Evolutionary conservation across 495 filamentous ascomycete species (phyloP).

Genomic region (Tuber melanosporum): DNA sequence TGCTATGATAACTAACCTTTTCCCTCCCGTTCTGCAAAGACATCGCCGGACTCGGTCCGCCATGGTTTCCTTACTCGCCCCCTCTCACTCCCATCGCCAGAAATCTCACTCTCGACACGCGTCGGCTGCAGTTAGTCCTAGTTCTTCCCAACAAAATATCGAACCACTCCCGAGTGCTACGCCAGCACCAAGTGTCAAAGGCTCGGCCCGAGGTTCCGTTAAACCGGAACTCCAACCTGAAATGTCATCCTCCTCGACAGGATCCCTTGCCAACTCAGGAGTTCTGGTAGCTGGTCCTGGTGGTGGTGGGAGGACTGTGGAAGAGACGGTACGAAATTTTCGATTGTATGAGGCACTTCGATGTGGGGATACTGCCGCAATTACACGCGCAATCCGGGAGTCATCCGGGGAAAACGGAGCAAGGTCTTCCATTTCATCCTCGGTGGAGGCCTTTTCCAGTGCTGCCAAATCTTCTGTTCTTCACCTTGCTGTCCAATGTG

Average conservation of each 20-base stretch:
- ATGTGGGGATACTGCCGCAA: conserved; percentile 81
- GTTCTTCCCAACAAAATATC: conserved; percentile 32
- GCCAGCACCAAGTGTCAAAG: conserved; percentile 9
- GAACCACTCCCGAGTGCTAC: conserved; percentile 11
- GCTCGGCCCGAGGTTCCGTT: conserved; percentile 14
- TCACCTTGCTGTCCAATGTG: conserved; percentile 94
- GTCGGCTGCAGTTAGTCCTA: conserved; percentile 25
- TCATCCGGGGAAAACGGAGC: conserved; percentile 47
- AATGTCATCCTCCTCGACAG: conserved; percentile 15
- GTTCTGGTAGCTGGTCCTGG: conserved; percentile 23
- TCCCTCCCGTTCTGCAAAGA: conserved; percentile 13
- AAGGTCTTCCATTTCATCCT: conserved; percentile 50
- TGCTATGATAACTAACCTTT: conserved; percentile 9
- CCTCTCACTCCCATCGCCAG: conserved; percentile 14
- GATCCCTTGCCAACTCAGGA: conserved; percentile 33
- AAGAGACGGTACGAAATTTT: conserved; percentile 90
- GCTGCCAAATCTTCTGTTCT: conserved; percentile 79
- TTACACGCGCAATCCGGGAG: conserved; percentile 80
- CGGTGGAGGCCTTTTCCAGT: conserved; percentile 45
- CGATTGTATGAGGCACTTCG: conserved; percentile 86
- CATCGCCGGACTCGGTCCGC: conserved; percentile 40
- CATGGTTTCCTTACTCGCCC: conserved; percentile 38
- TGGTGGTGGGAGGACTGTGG: conserved; percentile 50
- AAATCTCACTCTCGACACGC: conserved; percentile 37
- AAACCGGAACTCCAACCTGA: conserved; percentile 6